These are phyloP conservation scores for Buddleja alternifolia DNA, from an alignment of 257 asterid species.

Conservation along the genomic window DNA sequence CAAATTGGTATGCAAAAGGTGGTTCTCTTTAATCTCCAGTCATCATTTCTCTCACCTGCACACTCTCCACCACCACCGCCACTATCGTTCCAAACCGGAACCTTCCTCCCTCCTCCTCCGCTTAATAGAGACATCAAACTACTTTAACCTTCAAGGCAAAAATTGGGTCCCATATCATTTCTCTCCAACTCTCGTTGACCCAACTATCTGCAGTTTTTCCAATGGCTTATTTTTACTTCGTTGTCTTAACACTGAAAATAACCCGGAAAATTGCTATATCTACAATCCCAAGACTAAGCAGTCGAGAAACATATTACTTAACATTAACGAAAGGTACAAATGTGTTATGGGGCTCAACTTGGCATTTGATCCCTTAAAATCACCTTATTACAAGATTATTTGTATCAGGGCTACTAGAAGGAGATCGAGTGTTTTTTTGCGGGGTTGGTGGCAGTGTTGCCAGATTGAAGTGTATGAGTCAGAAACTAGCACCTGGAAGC, in stretches of 20 bases:
- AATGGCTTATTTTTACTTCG: conserved; percentile 43
- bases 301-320: conserved; percentile 29
- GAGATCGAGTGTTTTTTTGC: conserved; percentile 21
- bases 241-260: conserved; percentile 13
- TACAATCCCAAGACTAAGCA: conserved; percentile 45
- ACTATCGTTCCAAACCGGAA: background rate
- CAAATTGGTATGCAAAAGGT: conserved; percentile 41
- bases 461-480: conserved; percentile 43
- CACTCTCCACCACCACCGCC: conserved; percentile 32
- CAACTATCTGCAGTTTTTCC: conserved; percentile 37
- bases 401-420: conserved; percentile 26
- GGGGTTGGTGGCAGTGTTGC: conserved; percentile 35
- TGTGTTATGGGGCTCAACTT: conserved; percentile 37
- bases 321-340: background rate
- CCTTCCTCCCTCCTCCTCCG: conserved; percentile 38
- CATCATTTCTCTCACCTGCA: conserved; percentile 37
- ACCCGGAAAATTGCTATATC: conserved; percentile 26
- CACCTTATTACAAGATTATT: conserved; percentile 40
- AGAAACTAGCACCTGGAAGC: conserved; percentile 27
- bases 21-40: conserved; percentile 39
- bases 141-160: conserved; percentile 26
- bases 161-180: conserved; percentile 32
- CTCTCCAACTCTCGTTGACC: conserved; percentile 26
- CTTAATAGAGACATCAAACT: conserved; percentile 19
- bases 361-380: conserved; percentile 34